These are phyloP conservation scores for Neurospora sp. DNA, from an alignment of 495 filamentous ascomycete species.

Conservation along the genomic window DNA sequence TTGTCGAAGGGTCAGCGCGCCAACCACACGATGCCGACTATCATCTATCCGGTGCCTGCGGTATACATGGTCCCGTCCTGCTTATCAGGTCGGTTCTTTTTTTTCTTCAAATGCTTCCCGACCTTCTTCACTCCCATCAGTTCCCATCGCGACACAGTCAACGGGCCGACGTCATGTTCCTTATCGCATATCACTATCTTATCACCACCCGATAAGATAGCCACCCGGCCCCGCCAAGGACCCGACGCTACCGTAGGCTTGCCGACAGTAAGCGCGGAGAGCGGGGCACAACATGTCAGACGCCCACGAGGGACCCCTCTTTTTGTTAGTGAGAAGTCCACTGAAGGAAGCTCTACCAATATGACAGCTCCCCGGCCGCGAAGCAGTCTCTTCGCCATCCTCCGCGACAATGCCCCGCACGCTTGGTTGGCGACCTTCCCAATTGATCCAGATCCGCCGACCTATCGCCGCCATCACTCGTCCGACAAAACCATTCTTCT, in stretches of 20 bases:
- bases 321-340: neutral
- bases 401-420: conserved; percentile 29
- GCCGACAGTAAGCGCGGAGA: neutral
- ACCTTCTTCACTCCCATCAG: neutral
- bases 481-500: neutral
- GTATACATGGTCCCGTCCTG: too few species aligned
- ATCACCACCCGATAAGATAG: neutral
- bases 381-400: neutral
- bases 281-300: neutral
- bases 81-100: too few species aligned
- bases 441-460: conserved; percentile 6
- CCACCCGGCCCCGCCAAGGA: neutral
- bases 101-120: too few species aligned
- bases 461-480: neutral
- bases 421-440: conserved; percentile 23
- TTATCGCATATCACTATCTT: neutral
- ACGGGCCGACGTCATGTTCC: neutral
- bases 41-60: too few species aligned
- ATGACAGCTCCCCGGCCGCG: neutral
- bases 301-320: neutral
- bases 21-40: too few species aligned
- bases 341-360: neutral
- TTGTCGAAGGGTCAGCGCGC: too few species aligned
- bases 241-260: neutral
- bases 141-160: neutral